Base-by-base conservation (phyloP, 768 basidiomycete species). In the Mrakia hoshinonis region DNA sequence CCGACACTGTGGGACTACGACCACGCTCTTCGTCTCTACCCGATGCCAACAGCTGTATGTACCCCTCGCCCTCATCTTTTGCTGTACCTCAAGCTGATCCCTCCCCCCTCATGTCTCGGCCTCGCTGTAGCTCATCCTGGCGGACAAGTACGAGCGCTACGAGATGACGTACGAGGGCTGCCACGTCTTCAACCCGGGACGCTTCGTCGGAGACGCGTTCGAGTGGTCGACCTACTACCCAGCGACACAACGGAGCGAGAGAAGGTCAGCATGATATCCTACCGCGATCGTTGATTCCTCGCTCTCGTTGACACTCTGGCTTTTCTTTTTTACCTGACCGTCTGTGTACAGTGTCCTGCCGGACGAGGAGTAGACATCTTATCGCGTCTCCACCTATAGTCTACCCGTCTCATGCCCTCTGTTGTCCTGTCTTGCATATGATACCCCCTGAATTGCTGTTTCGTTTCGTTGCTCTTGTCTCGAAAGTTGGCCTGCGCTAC, bases 141-240 rank as follows among this genome's bases (percentile, higher is more conserved):
- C 96, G 1, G 96, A 99, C 81, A 93, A 89, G 80, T 96, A 97
- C 77, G 94, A 96, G 78, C 86, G 89, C 60, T 99, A 92, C 79
- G 92, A 96, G 76, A 83, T 96, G 74, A 98, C 94, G 0, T 99
- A 99, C 79, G 93, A 94, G 71, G 92, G 92, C 13, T 98, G 96
- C 76, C 96, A 98, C 80, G 96, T 98, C 34, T 93, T 98, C 83
- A 99, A 99, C 78, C 96, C 96, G 0, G 94, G 96, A 24, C 87
- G 89, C 63, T 97, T 98, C 77, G 83, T 92, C 18, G 87, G 90
- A 5, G 88, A 85, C 62, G 84, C 88, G 6, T 89, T 91, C 75
- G 84, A 85, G 6, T 98, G 97, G 82, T 91, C 89, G 13, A 90
- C 92, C 3, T 99, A 94, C 75, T 90, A 88, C 70, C 94, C 94